Evolutionary conservation across 2,329 filamentous ascomycete genomes (phyloP).

Genomic region (Xylaria sp.): DNA sequence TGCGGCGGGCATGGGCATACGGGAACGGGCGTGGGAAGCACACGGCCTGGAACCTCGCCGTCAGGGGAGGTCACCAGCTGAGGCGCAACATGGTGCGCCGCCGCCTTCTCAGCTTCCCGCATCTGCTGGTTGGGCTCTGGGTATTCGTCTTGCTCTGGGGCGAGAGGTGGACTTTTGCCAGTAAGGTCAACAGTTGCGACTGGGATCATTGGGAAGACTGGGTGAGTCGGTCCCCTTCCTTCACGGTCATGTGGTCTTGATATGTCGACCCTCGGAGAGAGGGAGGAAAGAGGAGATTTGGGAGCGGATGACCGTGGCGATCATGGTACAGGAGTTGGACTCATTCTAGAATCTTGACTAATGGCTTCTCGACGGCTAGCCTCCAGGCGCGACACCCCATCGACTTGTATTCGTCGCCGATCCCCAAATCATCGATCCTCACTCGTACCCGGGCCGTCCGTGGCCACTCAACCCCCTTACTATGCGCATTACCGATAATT

Average conservation of each 20-base stretch:
- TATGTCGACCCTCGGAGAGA: neutral
- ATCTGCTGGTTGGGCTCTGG: conserved; percentile 79
- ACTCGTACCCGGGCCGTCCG: conserved; percentile 88
- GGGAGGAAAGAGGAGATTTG: neutral
- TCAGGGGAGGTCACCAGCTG: conserved; percentile 50
- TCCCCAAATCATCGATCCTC: conserved; percentile 90
- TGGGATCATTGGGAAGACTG: conserved; percentile 95
- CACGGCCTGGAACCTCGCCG: conserved; percentile 49
- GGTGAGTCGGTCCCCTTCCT: conserved; percentile 65
- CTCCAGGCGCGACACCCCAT: conserved; percentile 80
- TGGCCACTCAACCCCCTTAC: conserved; percentile 68
- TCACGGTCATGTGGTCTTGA: neutral
- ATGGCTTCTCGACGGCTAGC: conserved; percentile 62
- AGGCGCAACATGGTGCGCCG: conserved; percentile 61
- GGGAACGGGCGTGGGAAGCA: conserved; percentile 55
- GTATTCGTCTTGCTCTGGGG: conserved; percentile 82
- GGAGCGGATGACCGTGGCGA: neutral
- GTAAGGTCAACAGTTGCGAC: conserved; percentile 75
- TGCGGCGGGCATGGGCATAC: conserved; percentile 55
- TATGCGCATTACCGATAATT: conserved; percentile 81
- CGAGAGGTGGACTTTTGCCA: conserved; percentile 81
- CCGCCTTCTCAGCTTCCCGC: conserved; percentile 71
- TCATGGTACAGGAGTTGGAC: neutral
- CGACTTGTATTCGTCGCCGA: conserved; percentile 87
- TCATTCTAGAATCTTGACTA: conserved; percentile 9